Evolutionary conservation across 2,329 filamentous ascomycete species (phyloP), one percentile per base, ranked within the genome.

Genomic region (Curvularia eragrostidis): DNA sequence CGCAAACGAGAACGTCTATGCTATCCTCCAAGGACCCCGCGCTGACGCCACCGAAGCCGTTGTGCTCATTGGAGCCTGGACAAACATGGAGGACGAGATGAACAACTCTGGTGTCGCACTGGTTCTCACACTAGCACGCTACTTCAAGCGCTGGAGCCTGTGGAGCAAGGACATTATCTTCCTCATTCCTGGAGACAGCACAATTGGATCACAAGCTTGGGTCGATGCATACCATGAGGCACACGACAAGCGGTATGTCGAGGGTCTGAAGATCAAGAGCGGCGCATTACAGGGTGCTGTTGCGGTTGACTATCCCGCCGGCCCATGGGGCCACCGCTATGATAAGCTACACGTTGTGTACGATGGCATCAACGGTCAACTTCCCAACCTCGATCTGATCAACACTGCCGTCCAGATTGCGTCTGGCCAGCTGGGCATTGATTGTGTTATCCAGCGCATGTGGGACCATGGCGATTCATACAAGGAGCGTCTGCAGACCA

Each of bases 151-250:
- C 67, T 99, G 95, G 95, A 97, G 93, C 52, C 84, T 99, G 26
- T 99, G 95, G 95, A 97, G 93, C 58, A 99, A 99, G 78, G 95
- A 99, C 75, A 97, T 99, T 66, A 94, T 99, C 57, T 87, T 99
- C 67, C 79, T 99, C 5, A 85, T 99, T 46, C 89, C 95, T 0
- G 89, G 91, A 0, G 95, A 99, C 77, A 96, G 92, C 75, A 90
- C 89, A 58, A 90, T 91, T 10, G 95, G 94, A 0, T 91, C 93
- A 0, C 93, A 98, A 75, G 95, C 95, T 23, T 99, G 95, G 95
- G 91, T 97, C 8, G 93, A 97, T 72, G 95, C 95, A 1, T 99
- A 99, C 76, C 95, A 99, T 77, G 91, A 97, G 75, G 89, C 91
- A 19, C 93, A 97, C 71, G 84, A 90, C 64, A 83, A 89, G 0